Evolutionary conservation across 768 basidiomycete genomes (phyloP).

Genomic region (Fomitopsis serialis): DNA sequence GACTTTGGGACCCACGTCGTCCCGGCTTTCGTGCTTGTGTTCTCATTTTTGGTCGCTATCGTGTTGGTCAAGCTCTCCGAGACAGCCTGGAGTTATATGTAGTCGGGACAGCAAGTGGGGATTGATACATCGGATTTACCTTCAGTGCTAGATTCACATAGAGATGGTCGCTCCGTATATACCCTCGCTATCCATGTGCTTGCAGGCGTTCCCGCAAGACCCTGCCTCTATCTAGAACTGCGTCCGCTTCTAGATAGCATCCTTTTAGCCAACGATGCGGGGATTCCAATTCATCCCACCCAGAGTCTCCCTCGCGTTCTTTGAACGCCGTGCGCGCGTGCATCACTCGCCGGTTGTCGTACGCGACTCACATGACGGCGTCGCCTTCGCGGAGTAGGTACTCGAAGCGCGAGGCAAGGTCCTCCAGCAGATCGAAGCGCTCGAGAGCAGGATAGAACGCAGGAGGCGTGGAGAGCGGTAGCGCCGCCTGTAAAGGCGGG

Average conservation of each 20-base stretch:
- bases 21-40: not conserved
- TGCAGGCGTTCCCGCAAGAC: slow-evolving; percentile 8
- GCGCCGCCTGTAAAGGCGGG: slow-evolving; percentile 90
- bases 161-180: too few species aligned
- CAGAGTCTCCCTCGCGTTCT: slow-evolving; percentile 28
- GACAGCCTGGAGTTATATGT: too few species aligned
- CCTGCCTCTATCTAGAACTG: slow-evolving; percentile 55
- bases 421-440: slow-evolving; percentile 58
- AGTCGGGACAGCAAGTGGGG: too few species aligned
- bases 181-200: not conserved
- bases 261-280: slow-evolving; percentile 98
- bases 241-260: slow-evolving; percentile 69
- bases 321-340: slow-evolving; percentile 83
- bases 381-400: slow-evolving; percentile 80
- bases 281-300: too few species aligned
- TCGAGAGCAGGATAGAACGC: slow-evolving; percentile 59
- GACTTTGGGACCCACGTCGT: slow-evolving; percentile 36
- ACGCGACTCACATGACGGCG: slow-evolving; percentile 78
- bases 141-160: too few species aligned
- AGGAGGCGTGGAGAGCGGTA: slow-evolving; percentile 47
- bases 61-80: not conserved
- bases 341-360: slow-evolving; percentile 87
- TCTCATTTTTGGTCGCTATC: not conserved
- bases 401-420: slow-evolving; percentile 43
- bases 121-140: too few species aligned